Base-by-base conservation (phyloP, 2,329 filamentous ascomycete species). In the Waltergamsia citrina region DNA sequence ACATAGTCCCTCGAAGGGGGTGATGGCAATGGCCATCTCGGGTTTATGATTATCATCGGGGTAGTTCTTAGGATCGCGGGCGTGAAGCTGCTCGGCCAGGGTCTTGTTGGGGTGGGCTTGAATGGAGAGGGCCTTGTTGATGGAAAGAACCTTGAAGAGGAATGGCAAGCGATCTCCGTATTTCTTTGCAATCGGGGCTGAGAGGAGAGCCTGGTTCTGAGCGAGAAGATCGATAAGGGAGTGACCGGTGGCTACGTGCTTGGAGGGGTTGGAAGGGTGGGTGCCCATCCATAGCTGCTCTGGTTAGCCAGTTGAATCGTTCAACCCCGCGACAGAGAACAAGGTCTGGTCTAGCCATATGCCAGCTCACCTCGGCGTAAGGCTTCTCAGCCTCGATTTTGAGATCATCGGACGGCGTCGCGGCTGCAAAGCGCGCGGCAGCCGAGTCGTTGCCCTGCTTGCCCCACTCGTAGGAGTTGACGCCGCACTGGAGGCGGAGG, bases 41-140 rank as follows among this genome's bases (percentile, higher is more conserved):
- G 92, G 92, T 65, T 98, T 98, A 70, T 98, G 92, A 65, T 98
- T 98, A 66, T 96, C 90, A 67, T 98, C 87, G 38, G 90, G 92
- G 54, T 98, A 98, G 67, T 98, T 93, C 62, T 85, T 85, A 32
- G 87, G 74, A 53, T 98, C 90, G 42, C 72, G 78, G 25, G 78
- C 74, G 57, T 96, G 92, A 20, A 98, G 68, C 54, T 86, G 66
- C 62, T 93, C 90, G 33, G 92, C 92, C 11, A 65, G 79, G 61
- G 84, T 85, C 74, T 94, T 94, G 66, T 94, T 93, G 33, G 87
- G 87, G 48, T 98, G 92, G 17, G 92, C 92, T 59, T 98, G 92
- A 49, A 98, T 96, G 42, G 87, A 94, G 38, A 98, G 74, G 9
- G 92, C 92, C 59, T 96, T 98, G 62, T 81, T 78, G 63, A 96